These are phyloP conservation scores for Saccharomycopsis sp. DNA, from an alignment of 805 yeast species.

Conservation along the genomic window DNA sequence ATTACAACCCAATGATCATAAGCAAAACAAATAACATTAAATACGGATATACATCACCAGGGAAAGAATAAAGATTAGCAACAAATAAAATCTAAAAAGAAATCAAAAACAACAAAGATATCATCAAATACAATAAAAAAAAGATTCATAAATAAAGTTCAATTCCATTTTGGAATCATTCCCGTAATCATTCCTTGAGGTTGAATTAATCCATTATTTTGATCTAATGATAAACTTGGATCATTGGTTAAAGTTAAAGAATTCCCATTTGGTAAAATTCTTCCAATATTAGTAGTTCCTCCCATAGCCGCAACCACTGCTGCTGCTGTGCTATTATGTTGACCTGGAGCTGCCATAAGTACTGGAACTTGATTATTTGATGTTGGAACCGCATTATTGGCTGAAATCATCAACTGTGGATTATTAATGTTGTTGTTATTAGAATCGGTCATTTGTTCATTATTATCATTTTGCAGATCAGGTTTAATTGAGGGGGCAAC, in stretches of 20 bases:
- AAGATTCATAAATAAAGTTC: no score
- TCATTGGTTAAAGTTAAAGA: neutral
- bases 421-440: neutral
- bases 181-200: slow-evolving; percentile 6
- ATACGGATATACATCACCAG: slow-evolving; percentile 12
- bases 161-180: no score
- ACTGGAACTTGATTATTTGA: neutral
- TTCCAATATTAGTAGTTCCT: neutral
- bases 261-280: neutral
- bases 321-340: neutral
- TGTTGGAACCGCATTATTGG: neutral
- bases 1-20: no score
- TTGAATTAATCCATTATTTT: neutral
- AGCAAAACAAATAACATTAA: no score
- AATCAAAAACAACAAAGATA: neutral
- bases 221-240: neutral
- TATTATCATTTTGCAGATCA: no score
- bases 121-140: slow-evolving; percentile 6
- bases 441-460: neutral
- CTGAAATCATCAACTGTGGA: neutral
- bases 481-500: neutral
- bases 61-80: neutral
- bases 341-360: no score
- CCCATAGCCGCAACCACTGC: slow-evolving; percentile 4
- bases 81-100: neutral